Base-by-base conservation (phyloP, 495 filamentous ascomycete species). In the Neurospora pannonica region DNA sequence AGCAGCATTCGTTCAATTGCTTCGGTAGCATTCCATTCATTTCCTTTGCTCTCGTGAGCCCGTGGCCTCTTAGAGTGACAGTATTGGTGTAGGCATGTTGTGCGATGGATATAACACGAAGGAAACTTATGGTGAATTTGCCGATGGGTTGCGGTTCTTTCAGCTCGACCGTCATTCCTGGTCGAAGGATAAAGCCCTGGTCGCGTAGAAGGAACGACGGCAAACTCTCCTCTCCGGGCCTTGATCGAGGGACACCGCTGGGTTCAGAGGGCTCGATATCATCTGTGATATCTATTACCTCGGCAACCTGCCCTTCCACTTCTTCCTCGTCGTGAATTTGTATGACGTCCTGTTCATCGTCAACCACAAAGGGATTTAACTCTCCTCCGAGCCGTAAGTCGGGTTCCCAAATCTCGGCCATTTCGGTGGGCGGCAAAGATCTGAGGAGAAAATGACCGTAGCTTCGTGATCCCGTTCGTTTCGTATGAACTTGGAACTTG, bases 1-100 rank as follows among this genome's bases (percentile, higher is more conserved):
- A 78, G 38, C 85, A 86, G 2, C 91, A 71, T 74, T 81, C 80
- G 69, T 81, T 81, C 0, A 78, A 5, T 28, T 78, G 76, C 0
- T 42, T 15, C 0, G 74, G 40, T 0, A 80, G 38, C 9, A 74
- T 21, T 0, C 72, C 73, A 0, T 67, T 10, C 6, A 81, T 28
- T 0, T 77, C 3, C 0, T 73, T 54, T 0, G 69, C 54, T 5
- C 79, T 21, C 0, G 62, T 10, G 10, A 74, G 79, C 0, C 39
- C 62, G 5, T 42, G 74, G 17, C 80, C 78, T 2, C 76, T 69
- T 0, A 81, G 10, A 0, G 70, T 15, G 2, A 46, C 21, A 9
- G 15, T 24, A 1, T 24, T 46, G 2, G 48, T 38, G 17, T 7
- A 8, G 0, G 42, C 2, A 11, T 31, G 28, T 39, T 15, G 6